Evolutionary conservation across 768 basidiomycete genomes (phyloP), one percentile per base, ranked within the genome.

Genomic region (Nidularia sp.): DNA sequence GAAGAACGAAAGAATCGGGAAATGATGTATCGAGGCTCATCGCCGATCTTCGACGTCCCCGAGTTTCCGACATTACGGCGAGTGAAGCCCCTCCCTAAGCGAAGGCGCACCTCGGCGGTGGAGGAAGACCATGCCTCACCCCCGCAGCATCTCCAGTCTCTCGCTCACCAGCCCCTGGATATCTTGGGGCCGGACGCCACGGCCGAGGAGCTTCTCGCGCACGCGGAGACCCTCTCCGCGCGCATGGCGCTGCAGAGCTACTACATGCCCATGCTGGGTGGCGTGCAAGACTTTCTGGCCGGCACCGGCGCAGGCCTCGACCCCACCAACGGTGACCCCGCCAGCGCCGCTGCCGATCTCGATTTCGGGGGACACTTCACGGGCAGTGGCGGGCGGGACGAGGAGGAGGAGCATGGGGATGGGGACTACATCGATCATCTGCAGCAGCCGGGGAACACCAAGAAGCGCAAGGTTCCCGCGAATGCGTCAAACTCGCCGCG

Each of bases 391-490:
- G 43, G 50, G 47, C 54, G 55, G 18, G 68, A 66, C 10, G 77
- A 78, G 50, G 80, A 79, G 36, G 81, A 84, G 45, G 79, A 78
- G 56, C 71, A 75, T 32, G 78, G 70, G 7, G 83, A 81, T 56
- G 81, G 75, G 18, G 88, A 87, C 61, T 84, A 84, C 57, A 61
- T 76, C 12, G 86, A 90, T 64, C 85, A 87, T 59, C 67, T 85
- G 32, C 84, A 80, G 55, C 89, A 90, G 56, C 88, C 84, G 2
- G 86, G 85, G 6, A 93, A 93, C 60, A 87, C 88, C 46, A 93
- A 93, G 80, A 93, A 93, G 71, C 77, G 90, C 46, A 93, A 93
- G 65, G 90, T 93, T 2, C 90, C 91, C 0, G 79, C 81, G 35
- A 85, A 88, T 64, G 74, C 76, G 50, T 76, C 74, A 43, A 77